Conservation (phyloP, 208 protist genomes). For the Lotmaria passim region DNA sequence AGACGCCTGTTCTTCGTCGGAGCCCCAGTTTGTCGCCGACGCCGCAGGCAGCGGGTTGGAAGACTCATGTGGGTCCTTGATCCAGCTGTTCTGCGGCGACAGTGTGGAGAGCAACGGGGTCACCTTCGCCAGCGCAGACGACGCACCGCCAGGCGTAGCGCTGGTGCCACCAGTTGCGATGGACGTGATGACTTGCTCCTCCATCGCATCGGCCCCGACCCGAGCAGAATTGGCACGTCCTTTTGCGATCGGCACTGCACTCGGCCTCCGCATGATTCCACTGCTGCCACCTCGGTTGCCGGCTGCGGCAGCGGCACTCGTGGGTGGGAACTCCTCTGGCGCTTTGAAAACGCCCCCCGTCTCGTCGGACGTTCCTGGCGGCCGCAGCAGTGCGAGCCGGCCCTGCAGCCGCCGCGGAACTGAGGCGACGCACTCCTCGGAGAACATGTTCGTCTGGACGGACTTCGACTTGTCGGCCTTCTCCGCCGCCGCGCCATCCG, state of each 20-base stretch:
- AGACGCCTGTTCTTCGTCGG: constrained; percentile 18
- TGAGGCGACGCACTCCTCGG: constrained; percentile 43
- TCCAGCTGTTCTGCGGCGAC: constrained; percentile 18
- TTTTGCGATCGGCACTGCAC: not conserved
- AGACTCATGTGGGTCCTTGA: constrained; percentile 15
- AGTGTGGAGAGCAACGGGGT: constrained; percentile 11
- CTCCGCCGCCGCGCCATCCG: not conserved
- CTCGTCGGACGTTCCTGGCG: constrained; percentile 1
- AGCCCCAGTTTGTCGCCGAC: constrained; percentile 9
- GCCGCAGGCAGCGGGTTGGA: constrained; percentile 11
- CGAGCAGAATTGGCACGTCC: not conserved
- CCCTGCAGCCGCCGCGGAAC: constrained; percentile 47
- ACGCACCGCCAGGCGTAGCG: constrained; percentile 3
- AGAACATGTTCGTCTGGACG: constrained; percentile 33
- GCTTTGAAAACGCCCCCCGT: not conserved
- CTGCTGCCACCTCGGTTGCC: constrained; percentile 9
- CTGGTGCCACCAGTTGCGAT: constrained; percentile 12
- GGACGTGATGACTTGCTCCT: constrained; percentile 13
- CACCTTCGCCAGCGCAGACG: constrained; percentile 6
- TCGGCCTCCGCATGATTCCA: not conserved
- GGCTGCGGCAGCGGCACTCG: not conserved
- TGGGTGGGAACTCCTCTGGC: constrained; percentile 5
- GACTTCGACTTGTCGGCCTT: constrained; percentile 12
- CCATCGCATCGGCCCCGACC: not conserved
- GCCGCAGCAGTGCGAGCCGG: constrained; percentile 37